Conservation (phyloP, 345 rosid genomes). For the Diplotaxis tenuifolia region DNA sequence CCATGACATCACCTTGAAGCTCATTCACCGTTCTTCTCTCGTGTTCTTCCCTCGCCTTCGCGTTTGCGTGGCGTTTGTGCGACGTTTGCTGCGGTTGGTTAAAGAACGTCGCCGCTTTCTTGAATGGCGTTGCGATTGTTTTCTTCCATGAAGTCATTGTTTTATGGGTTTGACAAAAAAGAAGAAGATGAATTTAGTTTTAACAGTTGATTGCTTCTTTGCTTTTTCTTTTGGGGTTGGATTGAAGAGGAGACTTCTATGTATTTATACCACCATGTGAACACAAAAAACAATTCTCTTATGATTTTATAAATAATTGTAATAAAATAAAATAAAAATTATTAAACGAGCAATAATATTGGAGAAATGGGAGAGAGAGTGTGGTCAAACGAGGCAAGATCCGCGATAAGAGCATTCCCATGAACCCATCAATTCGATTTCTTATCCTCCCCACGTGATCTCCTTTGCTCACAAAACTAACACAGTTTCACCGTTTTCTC, state of each 20-base stretch:
- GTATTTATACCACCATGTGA: conserved; percentile 37
- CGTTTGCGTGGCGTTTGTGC: conserved; percentile 34
- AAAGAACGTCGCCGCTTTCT: conserved; percentile 82
- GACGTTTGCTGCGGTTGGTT: conserved; percentile 49
- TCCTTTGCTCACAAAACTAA: conserved; percentile 17
- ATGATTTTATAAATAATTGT: not conserved
- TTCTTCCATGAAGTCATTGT: conserved; percentile 79
- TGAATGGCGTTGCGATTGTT: conserved; percentile 74
- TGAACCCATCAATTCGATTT: conserved; percentile 45
- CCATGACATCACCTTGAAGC: conserved; percentile 90
- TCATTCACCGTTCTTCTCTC: conserved; percentile 49
- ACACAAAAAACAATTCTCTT: conserved; percentile 18
- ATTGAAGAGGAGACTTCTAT: conserved; percentile 15
- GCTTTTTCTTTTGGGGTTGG: conserved; percentile 15
- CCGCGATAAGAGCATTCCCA: conserved; percentile 66
- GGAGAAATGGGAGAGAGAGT: conserved; percentile 14
- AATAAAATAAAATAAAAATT: not conserved
- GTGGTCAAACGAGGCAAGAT: conserved; percentile 58
- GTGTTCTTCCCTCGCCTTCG: conserved; percentile 43
- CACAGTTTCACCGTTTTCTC: conserved; percentile 6
- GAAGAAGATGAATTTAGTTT: not conserved
- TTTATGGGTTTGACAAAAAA: not conserved
- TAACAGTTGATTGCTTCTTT: not conserved
- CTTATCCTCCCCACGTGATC: conserved; percentile 42
- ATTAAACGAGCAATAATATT: conserved; percentile 6